phyloP scores from a whole-genome alignment of 2,329 filamentous ascomycete species.

The Xylariales sp. region DNA sequence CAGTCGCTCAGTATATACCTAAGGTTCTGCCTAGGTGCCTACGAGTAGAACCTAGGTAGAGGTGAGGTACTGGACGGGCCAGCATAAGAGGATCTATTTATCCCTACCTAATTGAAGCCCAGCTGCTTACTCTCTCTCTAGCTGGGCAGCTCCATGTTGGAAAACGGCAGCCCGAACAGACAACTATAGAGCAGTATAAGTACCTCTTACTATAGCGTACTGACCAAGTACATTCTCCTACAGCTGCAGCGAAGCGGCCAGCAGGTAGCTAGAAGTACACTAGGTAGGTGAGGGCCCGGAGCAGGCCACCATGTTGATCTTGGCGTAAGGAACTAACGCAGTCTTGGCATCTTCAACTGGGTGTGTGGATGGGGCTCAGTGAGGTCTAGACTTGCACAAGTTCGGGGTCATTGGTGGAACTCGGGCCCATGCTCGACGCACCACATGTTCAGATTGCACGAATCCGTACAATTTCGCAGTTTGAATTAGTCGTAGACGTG shows the following conservation, averaged over 20 bases:
- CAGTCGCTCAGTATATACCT: not conserved
- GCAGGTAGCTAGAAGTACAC: not conserved
- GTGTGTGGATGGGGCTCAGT: slow-evolving; percentile 9
- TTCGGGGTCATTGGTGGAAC: slow-evolving; percentile 11
- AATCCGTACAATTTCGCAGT: too few relatives aligned
- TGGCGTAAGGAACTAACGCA: slow-evolving; percentile 15
- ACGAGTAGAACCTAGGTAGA: too few relatives aligned
- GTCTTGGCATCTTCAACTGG: slow-evolving; percentile 15
- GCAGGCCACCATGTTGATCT: not conserved
- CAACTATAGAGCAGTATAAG: not conserved
- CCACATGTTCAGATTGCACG: too few relatives aligned
- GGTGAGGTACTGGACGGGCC: too few relatives aligned
- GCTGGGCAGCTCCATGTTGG: not conserved
- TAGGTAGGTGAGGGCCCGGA: not conserved
- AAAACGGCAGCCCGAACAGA: not conserved
- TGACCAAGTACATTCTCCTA: too few relatives aligned
- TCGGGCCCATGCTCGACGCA: not conserved
- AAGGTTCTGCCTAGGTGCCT: not conserved
- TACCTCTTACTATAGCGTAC: too few relatives aligned
- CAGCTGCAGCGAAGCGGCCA: too few relatives aligned
- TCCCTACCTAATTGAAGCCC: too few relatives aligned
- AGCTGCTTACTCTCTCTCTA: too few relatives aligned
- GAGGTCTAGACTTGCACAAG: slow-evolving; percentile 21
- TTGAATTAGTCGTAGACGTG: too few relatives aligned
- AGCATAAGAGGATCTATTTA: too few relatives aligned